These are phyloP conservation scores for Diaporthe sp. DNA, from an alignment of 2,329 filamentous ascomycete species.

Conservation along the genomic window DNA sequence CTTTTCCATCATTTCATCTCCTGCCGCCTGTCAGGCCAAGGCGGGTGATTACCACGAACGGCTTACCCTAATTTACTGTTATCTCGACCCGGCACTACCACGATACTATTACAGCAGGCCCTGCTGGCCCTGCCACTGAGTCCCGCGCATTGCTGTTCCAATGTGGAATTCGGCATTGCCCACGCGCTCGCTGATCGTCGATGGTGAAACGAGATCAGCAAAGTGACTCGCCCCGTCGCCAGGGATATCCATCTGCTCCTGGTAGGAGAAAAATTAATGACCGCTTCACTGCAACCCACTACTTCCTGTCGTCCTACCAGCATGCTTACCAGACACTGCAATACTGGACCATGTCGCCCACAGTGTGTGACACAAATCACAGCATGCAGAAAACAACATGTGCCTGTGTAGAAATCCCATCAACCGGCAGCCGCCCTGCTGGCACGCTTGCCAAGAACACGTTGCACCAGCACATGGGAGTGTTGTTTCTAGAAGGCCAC, in stretches of 20 bases:
- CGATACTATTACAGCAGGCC: slow-evolving; percentile 7
- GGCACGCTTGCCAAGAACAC: slow-evolving; percentile 16
- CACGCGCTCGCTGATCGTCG: slow-evolving; percentile 36
- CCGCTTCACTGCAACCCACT: slow-evolving; percentile 22
- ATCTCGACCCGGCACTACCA: slow-evolving; percentile 21
- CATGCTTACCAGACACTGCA: background rate
- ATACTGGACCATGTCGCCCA: background rate
- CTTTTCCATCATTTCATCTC: slow-evolving; percentile 26
- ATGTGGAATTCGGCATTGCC: slow-evolving; percentile 29
- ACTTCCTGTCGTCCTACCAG: background rate
- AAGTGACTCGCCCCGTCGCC: slow-evolving; percentile 28
- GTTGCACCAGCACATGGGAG: background rate
- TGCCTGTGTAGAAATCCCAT: background rate
- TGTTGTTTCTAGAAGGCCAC: background rate
- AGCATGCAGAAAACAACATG: slow-evolving; percentile 1
- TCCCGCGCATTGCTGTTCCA: slow-evolving; percentile 23
- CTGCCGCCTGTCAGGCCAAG: slow-evolving; percentile 29
- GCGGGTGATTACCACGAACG: slow-evolving; percentile 19
- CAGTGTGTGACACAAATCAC: slow-evolving; percentile 18
- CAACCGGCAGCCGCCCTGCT: slow-evolving; percentile 8
- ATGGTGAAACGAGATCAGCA: slow-evolving; percentile 41
- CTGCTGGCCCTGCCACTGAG: background rate
- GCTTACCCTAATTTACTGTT: slow-evolving; percentile 25
- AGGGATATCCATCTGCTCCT: slow-evolving; percentile 34
- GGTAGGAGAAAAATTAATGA: slow-evolving; percentile 25